Evolutionary conservation across 805 yeast species (phyloP).

Genomic region (Wickerhamia fluorescens): DNA sequence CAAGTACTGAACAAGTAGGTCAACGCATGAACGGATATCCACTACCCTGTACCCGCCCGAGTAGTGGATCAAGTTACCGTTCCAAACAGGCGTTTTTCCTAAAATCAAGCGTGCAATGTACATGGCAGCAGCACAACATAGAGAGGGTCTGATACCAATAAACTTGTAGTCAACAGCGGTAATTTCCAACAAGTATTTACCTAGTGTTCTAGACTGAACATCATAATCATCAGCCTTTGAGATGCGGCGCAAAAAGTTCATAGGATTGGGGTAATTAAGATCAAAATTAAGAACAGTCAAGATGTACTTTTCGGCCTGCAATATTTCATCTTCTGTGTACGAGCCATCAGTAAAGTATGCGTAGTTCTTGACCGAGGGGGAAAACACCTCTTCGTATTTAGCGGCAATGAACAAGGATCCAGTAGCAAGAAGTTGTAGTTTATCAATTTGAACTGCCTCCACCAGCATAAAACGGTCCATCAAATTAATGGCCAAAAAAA

Average conservation of each 20-base stretch:
- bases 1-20: slow-evolving; percentile 68
- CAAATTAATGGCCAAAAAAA: slow-evolving; percentile 72
- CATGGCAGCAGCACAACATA: slow-evolving; percentile 85
- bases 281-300: slow-evolving; percentile 66
- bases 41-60: slow-evolving; percentile 81
- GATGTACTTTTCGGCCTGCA: slow-evolving; percentile 76
- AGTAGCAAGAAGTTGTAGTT: slow-evolving; percentile 79
- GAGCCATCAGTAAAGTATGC: slow-evolving; percentile 87
- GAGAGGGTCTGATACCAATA: slow-evolving; percentile 66
- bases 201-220: slow-evolving; percentile 73
- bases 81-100: slow-evolving; percentile 66
- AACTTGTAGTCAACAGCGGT: slow-evolving; percentile 70
- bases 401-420: slow-evolving; percentile 86
- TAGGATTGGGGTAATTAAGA: slow-evolving; percentile 80
- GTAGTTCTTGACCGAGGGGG: slow-evolving; percentile 79
- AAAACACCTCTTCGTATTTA: slow-evolving; percentile 85
- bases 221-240: slow-evolving; percentile 90
- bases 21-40: slow-evolving; percentile 66
- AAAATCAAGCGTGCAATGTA: slow-evolving; percentile 69
- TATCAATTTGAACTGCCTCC: slow-evolving; percentile 68
- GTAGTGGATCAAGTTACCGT: slow-evolving; percentile 79
- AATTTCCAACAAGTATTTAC: slow-evolving; percentile 76
- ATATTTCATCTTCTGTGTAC: slow-evolving; percentile 70
- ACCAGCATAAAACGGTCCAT: slow-evolving; percentile 82
- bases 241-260: slow-evolving; percentile 81